Evolutionary conservation across 108 stramenopile genomes (phyloP).

Genomic region (Cylindrotheca closterium): DNA sequence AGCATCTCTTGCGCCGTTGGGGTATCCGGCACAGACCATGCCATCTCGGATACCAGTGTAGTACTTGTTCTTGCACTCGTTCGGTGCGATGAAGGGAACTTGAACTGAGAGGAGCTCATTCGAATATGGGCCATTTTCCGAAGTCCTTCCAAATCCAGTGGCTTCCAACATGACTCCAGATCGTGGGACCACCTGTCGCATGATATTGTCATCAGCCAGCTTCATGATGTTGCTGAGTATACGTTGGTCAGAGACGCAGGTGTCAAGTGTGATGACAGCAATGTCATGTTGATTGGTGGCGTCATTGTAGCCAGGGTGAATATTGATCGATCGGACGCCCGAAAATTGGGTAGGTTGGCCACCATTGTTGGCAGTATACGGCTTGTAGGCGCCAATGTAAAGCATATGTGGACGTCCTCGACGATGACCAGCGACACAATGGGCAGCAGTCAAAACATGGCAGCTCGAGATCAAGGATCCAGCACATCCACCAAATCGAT

Average conservation of each 20-base stretch:
- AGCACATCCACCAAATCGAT: slow-evolving; percentile 34
- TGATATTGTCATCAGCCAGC: slow-evolving; percentile 19
- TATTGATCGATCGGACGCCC: not conserved
- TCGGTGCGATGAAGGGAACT: slow-evolving; percentile 12
- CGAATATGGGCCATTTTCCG: not conserved
- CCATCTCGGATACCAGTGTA: slow-evolving; percentile 16
- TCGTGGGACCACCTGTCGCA: not conserved
- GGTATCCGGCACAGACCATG: slow-evolving; percentile 43
- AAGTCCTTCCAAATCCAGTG: slow-evolving; percentile 16
- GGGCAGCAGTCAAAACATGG: slow-evolving; percentile 48
- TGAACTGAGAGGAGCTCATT: slow-evolving; percentile 12
- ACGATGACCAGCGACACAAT: slow-evolving; percentile 26
- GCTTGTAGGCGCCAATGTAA: slow-evolving; percentile 28
- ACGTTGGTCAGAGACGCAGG: slow-evolving; percentile 20
- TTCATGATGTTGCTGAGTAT: slow-evolving; percentile 6
- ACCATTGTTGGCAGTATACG: slow-evolving; percentile 15
- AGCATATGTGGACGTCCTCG: slow-evolving; percentile 14
- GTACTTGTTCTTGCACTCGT: slow-evolving; percentile 3
- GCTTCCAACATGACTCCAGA: slow-evolving; percentile 2
- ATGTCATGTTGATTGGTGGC: slow-evolving; percentile 26
- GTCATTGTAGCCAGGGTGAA: slow-evolving; percentile 22
- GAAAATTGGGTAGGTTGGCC: slow-evolving; percentile 18
- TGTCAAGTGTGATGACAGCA: slow-evolving; percentile 23
- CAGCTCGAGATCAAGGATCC: slow-evolving; percentile 36
- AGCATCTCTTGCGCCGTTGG: slow-evolving; percentile 31